These are phyloP conservation scores for Cerrena zonata DNA, from an alignment of 1,284 basidiomycete genomes.

Conservation along the genomic window DNA sequence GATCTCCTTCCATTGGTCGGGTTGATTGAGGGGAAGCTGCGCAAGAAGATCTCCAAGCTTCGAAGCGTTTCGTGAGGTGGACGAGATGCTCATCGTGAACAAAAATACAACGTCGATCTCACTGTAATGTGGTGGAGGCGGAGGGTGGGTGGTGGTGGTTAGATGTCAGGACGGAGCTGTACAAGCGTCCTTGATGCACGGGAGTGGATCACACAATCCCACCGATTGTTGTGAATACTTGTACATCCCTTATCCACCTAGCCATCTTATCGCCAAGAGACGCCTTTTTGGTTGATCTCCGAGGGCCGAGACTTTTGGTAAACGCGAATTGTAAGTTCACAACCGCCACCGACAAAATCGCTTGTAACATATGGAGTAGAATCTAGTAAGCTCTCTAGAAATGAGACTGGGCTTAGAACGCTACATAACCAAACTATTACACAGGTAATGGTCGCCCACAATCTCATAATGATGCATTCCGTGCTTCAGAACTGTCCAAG, in stretches of 20 bases:
- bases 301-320: not conserved
- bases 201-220: not conserved
- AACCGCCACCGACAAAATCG: not conserved
- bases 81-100: not conserved
- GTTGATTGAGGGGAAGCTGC: conserved; percentile 26
- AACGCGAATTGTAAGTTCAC: not conserved
- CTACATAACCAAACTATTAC: too few species aligned
- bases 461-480: too few species aligned
- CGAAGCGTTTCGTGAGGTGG: conserved; percentile 13
- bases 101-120: not conserved
- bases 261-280: not conserved
- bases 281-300: not conserved
- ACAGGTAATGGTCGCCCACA: too few species aligned
- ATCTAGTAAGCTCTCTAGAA: too few species aligned
- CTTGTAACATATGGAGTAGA: too few species aligned
- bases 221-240: not conserved
- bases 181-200: not conserved
- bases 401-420: too few species aligned
- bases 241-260: not conserved
- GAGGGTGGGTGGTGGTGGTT: not conserved
- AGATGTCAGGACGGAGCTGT: not conserved
- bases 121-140: not conserved
- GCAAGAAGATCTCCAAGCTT: conserved; percentile 30
- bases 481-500: too few species aligned
- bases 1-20: conserved; percentile 46